Evolutionary conservation across 1,284 basidiomycete genomes (phyloP).

Genomic region (Filobasidium uniguttulatum): DNA sequence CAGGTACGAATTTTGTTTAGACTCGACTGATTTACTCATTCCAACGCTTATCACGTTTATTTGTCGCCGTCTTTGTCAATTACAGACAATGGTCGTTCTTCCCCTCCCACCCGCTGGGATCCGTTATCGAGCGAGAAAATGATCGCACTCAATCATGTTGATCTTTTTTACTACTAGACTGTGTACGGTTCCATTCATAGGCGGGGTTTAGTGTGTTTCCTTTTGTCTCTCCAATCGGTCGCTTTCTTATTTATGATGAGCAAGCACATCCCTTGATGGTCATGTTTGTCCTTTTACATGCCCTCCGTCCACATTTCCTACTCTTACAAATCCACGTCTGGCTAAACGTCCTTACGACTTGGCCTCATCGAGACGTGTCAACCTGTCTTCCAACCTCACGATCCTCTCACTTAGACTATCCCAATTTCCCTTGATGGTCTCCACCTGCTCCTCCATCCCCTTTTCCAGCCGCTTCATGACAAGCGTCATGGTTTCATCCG

Average conservation of each 20-base stretch:
- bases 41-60: neutral
- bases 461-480: conserved; percentile 56
- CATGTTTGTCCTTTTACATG: no score
- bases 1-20: conserved; percentile 42
- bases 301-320: no score
- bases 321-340: no score
- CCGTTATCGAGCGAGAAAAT: conserved; percentile 4
- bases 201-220: no score
- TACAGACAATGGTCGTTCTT: conserved; percentile 57
- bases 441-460: conserved; percentile 56
- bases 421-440: conserved; percentile 58
- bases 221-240: no score
- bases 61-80: neutral
- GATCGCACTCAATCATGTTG: no score
- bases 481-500: conserved; percentile 51
- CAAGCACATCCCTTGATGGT: no score
- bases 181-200: no score
- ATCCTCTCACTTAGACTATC: conserved; percentile 47
- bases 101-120: conserved; percentile 34
- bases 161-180: no score
- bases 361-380: no score
- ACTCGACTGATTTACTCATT: neutral
- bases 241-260: no score
- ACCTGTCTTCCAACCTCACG: conserved; percentile 42
- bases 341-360: no score